Base-by-base conservation (phyloP, 352 stramenopile species). In the Pythium rhizo-oryzae region DNA sequence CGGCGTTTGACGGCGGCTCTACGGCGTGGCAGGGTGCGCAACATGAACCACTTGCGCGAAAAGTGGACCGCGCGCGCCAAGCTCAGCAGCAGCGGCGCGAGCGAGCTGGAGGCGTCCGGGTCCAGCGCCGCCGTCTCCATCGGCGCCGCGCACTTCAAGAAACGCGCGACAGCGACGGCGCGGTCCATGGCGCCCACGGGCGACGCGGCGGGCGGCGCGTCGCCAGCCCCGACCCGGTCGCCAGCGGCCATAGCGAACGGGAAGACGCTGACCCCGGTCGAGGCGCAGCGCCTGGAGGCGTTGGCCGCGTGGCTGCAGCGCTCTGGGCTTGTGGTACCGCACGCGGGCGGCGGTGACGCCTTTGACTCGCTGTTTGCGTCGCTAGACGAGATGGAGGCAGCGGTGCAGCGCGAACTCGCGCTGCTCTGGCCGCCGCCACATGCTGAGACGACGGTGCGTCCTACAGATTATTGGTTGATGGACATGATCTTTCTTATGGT, bases 31-130 rank as follows among this genome's bases (percentile, higher is more conserved):
- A 72, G 66, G 13, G 66, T 72, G 43, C 65, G 59, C 53, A 72
- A 71, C 50, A 75, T 75, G 64, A 75, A 75, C 51, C 69, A 75
- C 15, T 35, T 75, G 33, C 69, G 69, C 13, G 69, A 75, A 37
- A 75, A 75, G 50, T 75, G 69, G 69, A 52, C 19, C 49, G 60
- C 49, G 16, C 62, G 59, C 43, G 35, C 54, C 39, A 71, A 75
- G 47, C 61, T 71, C 52, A 74, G 62, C 59, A 70, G 57, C 59
- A 75, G 59, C 52, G 44, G 54, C 54, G 35, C 23, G 25, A 67
- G 54, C 44, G 60, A 75, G 4, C 62, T 65, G 62, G 68, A 72
- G 9, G 35, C 55, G 12, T 55, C 57, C 28, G 18, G 23, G 12
- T 58, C 64, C 21, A 37, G 43, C 43, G 52, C 18, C 5, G 25